Evolutionary conservation across 2,329 filamentous ascomycete species (phyloP).

Genomic region (Talaromyces sp.): DNA sequence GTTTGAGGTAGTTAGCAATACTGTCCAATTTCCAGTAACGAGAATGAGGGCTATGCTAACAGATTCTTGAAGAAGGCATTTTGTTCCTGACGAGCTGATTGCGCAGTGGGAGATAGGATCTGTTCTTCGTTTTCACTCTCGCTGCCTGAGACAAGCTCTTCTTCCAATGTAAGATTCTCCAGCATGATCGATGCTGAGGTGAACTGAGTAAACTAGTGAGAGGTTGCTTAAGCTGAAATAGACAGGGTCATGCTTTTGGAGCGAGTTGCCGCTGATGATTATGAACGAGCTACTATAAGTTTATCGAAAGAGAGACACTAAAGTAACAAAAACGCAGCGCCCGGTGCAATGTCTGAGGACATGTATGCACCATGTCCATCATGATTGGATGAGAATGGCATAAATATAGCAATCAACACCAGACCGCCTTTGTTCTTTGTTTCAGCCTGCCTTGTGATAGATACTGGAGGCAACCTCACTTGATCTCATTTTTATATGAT

Average conservation of each 20-base stretch:
- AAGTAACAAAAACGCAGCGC: background rate
- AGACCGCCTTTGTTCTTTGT: background rate
- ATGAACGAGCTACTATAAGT: background rate
- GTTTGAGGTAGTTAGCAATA: background rate
- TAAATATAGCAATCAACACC: background rate
- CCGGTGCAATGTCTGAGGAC: background rate
- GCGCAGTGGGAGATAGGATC: constrained; percentile 17
- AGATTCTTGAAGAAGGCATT: constrained; percentile 51
- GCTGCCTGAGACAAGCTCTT: constrained; percentile 18
- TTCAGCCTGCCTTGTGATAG: background rate
- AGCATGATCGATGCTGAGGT: background rate
- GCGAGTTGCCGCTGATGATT: background rate
- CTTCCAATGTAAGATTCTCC: background rate
- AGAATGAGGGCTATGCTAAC: constrained; percentile 26
- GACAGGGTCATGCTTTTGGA: background rate
- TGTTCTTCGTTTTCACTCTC: constrained; percentile 32
- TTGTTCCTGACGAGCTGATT: constrained; percentile 44
- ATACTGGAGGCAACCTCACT: background rate
- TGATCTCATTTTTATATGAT: background rate
- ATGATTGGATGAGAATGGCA: background rate
- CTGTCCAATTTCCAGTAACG: background rate
- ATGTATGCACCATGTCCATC: background rate
- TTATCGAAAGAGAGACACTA: background rate
- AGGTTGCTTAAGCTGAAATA: background rate
- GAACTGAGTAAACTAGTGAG: background rate